phyloP scores from a whole-genome alignment of 2,329 filamentous ascomycete species.

The Aspergillus udagawae region DNA sequence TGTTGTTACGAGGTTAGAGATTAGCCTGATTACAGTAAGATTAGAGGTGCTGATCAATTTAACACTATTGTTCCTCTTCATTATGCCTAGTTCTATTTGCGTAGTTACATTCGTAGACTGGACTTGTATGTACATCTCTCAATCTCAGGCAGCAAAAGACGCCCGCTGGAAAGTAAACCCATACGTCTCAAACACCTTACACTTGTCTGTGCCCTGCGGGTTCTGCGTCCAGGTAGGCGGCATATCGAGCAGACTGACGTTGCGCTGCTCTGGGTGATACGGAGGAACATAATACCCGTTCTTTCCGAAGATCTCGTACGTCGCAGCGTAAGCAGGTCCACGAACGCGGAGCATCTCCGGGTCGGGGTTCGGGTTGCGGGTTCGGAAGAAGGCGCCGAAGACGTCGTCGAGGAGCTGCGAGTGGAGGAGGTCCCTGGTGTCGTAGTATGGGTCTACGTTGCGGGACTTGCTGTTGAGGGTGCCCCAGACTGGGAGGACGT shows the following conservation, averaged over 20 bases:
- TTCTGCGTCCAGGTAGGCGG: constrained; percentile 11
- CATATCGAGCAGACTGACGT: constrained; percentile 15
- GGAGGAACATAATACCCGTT: constrained; percentile 10
- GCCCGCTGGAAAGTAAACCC: constrained; percentile 24
- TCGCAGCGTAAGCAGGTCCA: constrained; percentile 19
- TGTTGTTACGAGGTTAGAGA: background rate
- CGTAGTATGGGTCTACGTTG: constrained; percentile 21
- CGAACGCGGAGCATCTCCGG: constrained; percentile 11
- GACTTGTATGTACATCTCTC: background rate
- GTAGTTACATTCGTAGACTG: background rate
- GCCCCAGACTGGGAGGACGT: constrained; percentile 25
- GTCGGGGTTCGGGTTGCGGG: constrained; percentile 19
- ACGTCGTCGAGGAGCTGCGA: constrained; percentile 24
- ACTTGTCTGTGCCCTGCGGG: constrained; percentile 12
- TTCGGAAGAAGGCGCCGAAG: constrained; percentile 21
- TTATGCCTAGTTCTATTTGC: background rate
- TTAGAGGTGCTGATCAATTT: background rate
- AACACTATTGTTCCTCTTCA: too few species aligned
- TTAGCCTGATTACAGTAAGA: background rate
- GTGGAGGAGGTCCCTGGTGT: constrained; percentile 15
- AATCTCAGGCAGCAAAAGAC: constrained; percentile 6
- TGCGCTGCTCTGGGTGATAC: constrained; percentile 6
- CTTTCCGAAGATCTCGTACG: constrained; percentile 10
- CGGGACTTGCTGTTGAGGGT: constrained; percentile 22
- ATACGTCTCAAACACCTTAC: constrained; percentile 20